These are phyloP conservation scores for Aspergillus bertholletiae DNA, from an alignment of 495 filamentous ascomycete species.

Conservation along the genomic window DNA sequence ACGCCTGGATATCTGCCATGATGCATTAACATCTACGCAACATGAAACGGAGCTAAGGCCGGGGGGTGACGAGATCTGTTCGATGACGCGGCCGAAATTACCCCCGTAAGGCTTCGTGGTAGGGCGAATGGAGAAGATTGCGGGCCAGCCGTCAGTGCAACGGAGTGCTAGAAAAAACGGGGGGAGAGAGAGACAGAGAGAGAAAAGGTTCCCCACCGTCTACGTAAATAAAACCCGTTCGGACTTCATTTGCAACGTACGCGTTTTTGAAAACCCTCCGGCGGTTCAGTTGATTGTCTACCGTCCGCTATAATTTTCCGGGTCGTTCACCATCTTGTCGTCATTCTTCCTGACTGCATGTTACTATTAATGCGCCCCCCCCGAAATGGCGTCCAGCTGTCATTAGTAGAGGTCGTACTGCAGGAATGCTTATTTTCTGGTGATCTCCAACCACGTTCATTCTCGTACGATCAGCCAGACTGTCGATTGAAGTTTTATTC, in stretches of 20 bases:
- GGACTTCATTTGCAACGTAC: slow-evolving; percentile 18
- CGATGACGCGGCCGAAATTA: slow-evolving; percentile 17
- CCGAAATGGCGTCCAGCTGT: slow-evolving; percentile 13
- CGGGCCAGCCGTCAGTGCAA: no score
- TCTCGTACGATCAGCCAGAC: background rate
- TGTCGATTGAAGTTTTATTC: background rate
- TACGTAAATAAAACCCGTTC: slow-evolving; percentile 16
- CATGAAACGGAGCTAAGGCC: slow-evolving; percentile 12
- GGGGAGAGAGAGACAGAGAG: no score
- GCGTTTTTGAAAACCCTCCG: background rate
- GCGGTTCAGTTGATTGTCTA: no score
- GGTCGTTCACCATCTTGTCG: background rate
- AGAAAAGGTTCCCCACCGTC: slow-evolving; percentile 2
- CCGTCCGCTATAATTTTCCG: background rate
- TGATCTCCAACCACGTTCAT: background rate
- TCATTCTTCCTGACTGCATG: slow-evolving; percentile 7
- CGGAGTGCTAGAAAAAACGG: no score
- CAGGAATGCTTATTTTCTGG: background rate
- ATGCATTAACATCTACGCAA: slow-evolving; percentile 1
- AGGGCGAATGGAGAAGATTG: no score
- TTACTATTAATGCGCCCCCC: slow-evolving; percentile 1
- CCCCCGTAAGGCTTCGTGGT: no score
- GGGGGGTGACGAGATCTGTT: slow-evolving; percentile 1
- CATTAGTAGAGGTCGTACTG: background rate
- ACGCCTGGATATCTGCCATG: background rate